Base-by-base conservation (phyloP, 441 rosid species). In the Corymbia citriodora region DNA sequence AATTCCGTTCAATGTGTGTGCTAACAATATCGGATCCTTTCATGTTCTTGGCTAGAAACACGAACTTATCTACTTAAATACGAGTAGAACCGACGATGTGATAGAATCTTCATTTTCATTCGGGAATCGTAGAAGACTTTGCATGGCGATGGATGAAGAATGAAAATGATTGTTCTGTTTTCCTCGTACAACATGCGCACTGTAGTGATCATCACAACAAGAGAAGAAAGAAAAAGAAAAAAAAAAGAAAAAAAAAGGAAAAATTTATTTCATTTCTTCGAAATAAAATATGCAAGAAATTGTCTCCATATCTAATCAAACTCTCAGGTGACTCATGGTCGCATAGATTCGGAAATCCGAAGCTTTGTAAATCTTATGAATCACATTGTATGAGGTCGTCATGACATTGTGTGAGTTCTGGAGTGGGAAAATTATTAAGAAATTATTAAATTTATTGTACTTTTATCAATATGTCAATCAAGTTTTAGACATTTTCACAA, bases 381-480 rank as follows among this genome's bases (percentile, higher is more conserved):
- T 59, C n/a, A 5, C 7, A 1, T 59, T 1, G n/a, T 59, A 25
- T 59, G 0, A 15, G 0, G 15, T 59, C 25, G 65, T 11, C 1
- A 7, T 11, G 65, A 52, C 54, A 3, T 52, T 52, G 6, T 40
- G 45, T 40, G 45, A 40, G 45, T 5, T 40, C 6, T 40, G 6
- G 45, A 4, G 45, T 40, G 45, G 45, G 45, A 40, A 40, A 40
- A 40, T 40, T 40, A 40, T 40, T 40, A 40, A 40, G 45, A 40
- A 40, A 40, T 40, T 40, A 1, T 40, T 40, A 40, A 40, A 40
- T 40, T 5, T 40, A 40, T 40, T 40, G 45, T 40, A 40, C 5
- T 40, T 4, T 40, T 40, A 40, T 40, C 45, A 40, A 40, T 40
- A 40, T 40, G 45, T 40, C 45, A 40, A 40, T 40, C 45, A 6